Percentiles rank a stretch among this genome's conserved stretches.
Evolutionary conservation across 768 basidiomycete genomes (phyloP).

Genomic region (Termitomyces sp.): DNA sequence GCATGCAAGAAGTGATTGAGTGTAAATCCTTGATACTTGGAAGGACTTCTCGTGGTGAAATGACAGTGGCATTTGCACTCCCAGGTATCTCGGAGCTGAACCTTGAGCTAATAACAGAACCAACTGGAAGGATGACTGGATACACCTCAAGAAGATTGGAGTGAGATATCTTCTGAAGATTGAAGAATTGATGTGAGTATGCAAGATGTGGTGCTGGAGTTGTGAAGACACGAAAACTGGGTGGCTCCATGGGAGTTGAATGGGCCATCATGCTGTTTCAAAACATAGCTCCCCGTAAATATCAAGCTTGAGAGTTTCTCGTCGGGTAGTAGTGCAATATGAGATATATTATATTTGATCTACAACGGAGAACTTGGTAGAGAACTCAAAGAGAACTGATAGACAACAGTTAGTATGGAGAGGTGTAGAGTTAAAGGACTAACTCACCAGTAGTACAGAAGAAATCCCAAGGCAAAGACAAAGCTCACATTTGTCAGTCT

Average conservation of each 20-base stretch:
- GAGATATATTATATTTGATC: neutral
- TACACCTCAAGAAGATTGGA: neutral
- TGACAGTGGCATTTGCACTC: neutral
- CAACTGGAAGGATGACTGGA: neutral
- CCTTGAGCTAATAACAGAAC: neutral
- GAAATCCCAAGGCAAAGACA: no score
- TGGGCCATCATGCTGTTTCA: no score
- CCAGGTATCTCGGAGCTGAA: neutral
- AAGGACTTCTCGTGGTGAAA: neutral
- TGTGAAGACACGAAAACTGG: neutral
- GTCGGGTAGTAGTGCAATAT: neutral
- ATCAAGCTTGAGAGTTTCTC: no score
- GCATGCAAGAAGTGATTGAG: neutral
- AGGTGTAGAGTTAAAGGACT: no score
- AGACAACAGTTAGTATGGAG: no score
- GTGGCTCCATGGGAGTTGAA: neutral
- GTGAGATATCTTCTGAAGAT: neutral
- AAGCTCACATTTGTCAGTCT: no score
- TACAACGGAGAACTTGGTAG: neutral
- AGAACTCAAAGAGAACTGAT: no score
- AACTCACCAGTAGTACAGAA: no score
- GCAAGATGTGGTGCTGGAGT: constrained; percentile 1
- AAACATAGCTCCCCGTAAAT: no score
- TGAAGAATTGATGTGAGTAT: neutral
- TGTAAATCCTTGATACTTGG: neutral